Conservation (phyloP, 2,329 filamentous ascomycete species). For the Hymenoscyphus fructigenus region DNA sequence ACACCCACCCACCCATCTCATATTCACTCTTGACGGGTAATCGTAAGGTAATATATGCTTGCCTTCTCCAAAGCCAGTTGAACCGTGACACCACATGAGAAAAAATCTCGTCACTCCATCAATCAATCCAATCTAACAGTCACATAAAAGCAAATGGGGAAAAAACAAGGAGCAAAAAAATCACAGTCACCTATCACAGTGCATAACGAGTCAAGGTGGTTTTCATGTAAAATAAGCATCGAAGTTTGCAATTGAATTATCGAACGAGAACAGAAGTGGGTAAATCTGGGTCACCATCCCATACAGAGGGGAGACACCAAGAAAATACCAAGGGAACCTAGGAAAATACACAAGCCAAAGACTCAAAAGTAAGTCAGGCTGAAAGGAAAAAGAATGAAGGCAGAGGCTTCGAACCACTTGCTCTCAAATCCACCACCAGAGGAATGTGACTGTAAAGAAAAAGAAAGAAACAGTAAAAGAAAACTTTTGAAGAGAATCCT, state of each 20-base stretch:
- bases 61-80: too few species aligned
- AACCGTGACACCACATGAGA: too few species aligned
- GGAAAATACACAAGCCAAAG: conserved; percentile 8
- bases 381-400: conserved; percentile 9
- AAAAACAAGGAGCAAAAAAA: neutral
- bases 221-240: neutral
- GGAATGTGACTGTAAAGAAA: conserved; percentile 8
- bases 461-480: conserved; percentile 18
- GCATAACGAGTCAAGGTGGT: neutral
- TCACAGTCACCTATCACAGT: neutral
- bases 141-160: neutral
- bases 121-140: neutral
- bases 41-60: too few species aligned
- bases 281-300: conserved; percentile 33
- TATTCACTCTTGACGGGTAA: too few species aligned
- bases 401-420: neutral
- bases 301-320: conserved; percentile 34
- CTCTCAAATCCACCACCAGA: conserved; percentile 14
- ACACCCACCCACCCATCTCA: too few species aligned
- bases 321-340: conserved; percentile 17
- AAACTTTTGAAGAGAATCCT: conserved; percentile 26
- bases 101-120: neutral
- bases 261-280: neutral
- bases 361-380: conserved; percentile 7
- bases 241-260: conserved; percentile 6